Base-by-base conservation (phyloP, 2,329 filamentous ascomycete species). In the Cladosporium sp. region DNA sequence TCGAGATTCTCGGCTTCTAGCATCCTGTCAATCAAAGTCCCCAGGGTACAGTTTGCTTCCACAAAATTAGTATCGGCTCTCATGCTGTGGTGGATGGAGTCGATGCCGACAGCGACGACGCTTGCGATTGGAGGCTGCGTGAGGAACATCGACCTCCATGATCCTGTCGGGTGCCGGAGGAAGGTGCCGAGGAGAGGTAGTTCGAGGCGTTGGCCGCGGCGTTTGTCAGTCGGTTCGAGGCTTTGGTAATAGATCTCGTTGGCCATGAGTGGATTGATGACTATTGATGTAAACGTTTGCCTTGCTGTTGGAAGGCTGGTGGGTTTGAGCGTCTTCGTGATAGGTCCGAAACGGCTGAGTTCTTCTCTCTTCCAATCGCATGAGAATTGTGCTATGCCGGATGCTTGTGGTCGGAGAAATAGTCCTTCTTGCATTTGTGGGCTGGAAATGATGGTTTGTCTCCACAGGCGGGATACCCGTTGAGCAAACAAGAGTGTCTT, bases 401-500 rank as follows among this genome's bases (percentile, higher is more conserved):
- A 45, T 15, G 20, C 5, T 15, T n/a, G 9, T 28, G 42, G 42
- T 17, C 42, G 42, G 45, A 57, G 15, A 39, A 52, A 59, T 15
- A 61, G 56, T 17, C 51, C 52, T 20, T 51, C 43, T 38, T 57
- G 60, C 5, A 59, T 36, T 7, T 39, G 9, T 2, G 56, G 22
- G 2, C 51, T 37, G 17, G 38, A 22, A 8, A 11, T 15, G 30
- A 61, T 61, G 17, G 25, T 51, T 7, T 22, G 8, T n/a, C 34
- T 14, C 50, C 36, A 59, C 9, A 34, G n/a, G 12, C 34, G 28
- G 19, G 15, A 36, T 19, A 56, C 51, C 9, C 51, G 50, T 38
- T 61, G 55, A 14, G 38, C 30, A 37, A 55, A 34, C 2, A 59
- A 50, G 15, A 56, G 43, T 2, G 56, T 59, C 28, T 54, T 45